Conservation (phyloP, 1,284 basidiomycete species). For the Tylopilus orsonianus region DNA sequence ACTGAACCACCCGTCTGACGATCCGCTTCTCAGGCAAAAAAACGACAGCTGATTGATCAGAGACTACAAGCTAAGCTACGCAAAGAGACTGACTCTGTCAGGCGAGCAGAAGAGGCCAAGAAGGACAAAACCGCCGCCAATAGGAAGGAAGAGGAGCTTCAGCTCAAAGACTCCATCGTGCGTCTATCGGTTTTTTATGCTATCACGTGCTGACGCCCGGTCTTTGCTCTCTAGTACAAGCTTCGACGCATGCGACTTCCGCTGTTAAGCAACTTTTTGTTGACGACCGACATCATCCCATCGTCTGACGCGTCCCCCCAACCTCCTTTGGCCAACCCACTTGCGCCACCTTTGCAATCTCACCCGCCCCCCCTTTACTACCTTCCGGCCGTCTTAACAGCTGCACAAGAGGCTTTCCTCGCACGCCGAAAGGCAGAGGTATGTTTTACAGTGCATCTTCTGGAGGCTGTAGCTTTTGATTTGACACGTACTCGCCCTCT, state of each 20-base stretch:
- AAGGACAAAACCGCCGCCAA: constrained; percentile 73
- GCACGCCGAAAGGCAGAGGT: constrained; percentile 62
- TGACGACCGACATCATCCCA: constrained; percentile 69
- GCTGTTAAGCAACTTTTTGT: constrained; percentile 70
- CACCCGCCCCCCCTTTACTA: constrained; percentile 78
- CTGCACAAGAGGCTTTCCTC: constrained; percentile 71
- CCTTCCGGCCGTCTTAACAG: constrained; percentile 64
- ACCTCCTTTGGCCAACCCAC: constrained; percentile 40
- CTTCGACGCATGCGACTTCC: constrained; percentile 66
- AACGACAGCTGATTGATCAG: constrained; percentile 74
- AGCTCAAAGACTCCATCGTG: constrained; percentile 76
- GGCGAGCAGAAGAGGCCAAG: constrained; percentile 78
- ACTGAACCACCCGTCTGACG: constrained; percentile 6
- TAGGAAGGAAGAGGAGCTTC: constrained; percentile 76
- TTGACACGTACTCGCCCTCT: background rate
- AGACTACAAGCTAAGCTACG: constrained; percentile 76
- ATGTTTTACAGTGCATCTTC: constrained; percentile 13
- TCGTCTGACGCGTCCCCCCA: constrained; percentile 29
- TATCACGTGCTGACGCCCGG: background rate
- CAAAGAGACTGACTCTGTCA: constrained; percentile 79
- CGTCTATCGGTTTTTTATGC: constrained; percentile 24
- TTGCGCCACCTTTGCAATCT: constrained; percentile 54
- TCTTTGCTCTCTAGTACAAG: constrained; percentile 53
- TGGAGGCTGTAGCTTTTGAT: background rate
- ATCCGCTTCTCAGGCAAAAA: constrained; percentile 58